phyloP scores from a whole-genome alignment of 2,329 filamentous ascomycete species.

The Hortaea werneckii region DNA sequence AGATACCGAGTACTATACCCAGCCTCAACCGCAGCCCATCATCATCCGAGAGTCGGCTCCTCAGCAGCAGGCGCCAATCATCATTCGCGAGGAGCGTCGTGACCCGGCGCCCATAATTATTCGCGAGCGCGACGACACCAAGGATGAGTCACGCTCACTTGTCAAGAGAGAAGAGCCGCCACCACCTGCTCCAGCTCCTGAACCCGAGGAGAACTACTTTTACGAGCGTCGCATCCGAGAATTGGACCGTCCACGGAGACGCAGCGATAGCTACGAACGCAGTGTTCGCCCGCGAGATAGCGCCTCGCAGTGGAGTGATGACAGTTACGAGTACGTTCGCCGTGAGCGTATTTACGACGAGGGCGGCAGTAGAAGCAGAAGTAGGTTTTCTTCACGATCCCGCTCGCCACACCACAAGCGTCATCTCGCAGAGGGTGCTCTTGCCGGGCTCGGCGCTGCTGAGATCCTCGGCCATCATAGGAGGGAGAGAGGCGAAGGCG shows the following conservation, averaged over 20 bases:
- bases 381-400: background rate
- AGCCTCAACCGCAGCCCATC: slow-evolving; percentile 42
- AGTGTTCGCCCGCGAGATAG: slow-evolving; percentile 44
- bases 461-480: slow-evolving; percentile 49
- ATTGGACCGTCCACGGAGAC: slow-evolving; percentile 39
- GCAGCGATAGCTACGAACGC: slow-evolving; percentile 31
- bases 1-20: slow-evolving; percentile 43
- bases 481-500: slow-evolving; percentile 46
- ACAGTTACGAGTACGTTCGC: slow-evolving; percentile 51
- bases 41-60: slow-evolving; percentile 40
- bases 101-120: slow-evolving; percentile 42
- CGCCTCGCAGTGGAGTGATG: slow-evolving; percentile 45
- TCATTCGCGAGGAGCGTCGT: slow-evolving; percentile 43
- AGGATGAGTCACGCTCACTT: slow-evolving; percentile 37
- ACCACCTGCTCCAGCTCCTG: slow-evolving; percentile 23
- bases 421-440: slow-evolving; percentile 52
- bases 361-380: slow-evolving; percentile 18
- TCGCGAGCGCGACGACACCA: slow-evolving; percentile 39
- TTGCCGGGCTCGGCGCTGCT: slow-evolving; percentile 51
- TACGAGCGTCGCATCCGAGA: slow-evolving; percentile 49
- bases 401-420: slow-evolving; percentile 39
- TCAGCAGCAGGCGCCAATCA: slow-evolving; percentile 36
- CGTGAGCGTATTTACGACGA: slow-evolving; percentile 32
- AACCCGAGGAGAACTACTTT: slow-evolving; percentile 48
- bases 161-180: slow-evolving; percentile 32